Conservation (phyloP, 345 rosid genomes). For the Punica granatum region DNA sequence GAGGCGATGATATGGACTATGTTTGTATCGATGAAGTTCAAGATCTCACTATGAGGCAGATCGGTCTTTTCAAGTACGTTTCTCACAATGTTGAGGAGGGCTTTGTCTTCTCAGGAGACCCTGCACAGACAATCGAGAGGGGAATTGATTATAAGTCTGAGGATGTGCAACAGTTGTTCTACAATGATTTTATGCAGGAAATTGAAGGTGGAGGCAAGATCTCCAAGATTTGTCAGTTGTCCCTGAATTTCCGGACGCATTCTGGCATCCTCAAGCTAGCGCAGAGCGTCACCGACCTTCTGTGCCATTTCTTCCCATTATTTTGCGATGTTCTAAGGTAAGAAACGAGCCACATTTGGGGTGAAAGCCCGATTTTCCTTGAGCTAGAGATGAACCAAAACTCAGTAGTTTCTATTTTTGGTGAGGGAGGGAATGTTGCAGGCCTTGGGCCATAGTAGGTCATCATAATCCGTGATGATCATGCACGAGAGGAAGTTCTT, state of each 20-base stretch:
- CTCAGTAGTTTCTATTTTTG: conserved; percentile 33
- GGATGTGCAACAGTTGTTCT: conserved; percentile 39
- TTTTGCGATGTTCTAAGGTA: conserved; percentile 26
- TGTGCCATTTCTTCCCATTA: conserved; percentile 33
- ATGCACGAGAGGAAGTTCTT: background rate
- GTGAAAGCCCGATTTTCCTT: conserved; percentile 45
- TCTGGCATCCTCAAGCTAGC: conserved; percentile 40
- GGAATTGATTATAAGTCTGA: conserved; percentile 48
- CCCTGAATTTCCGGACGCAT: conserved; percentile 52
- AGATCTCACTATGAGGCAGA: conserved; percentile 53
- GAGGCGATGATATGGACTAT: conserved; percentile 32
- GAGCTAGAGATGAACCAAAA: conserved; percentile 23
- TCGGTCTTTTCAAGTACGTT: conserved; percentile 38
- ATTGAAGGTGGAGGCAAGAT: conserved; percentile 21
- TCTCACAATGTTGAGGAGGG: conserved; percentile 40
- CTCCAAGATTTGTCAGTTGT: conserved; percentile 29
- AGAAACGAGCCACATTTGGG: conserved; percentile 33
- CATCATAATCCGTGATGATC: conserved; percentile 13
- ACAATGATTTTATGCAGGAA: conserved; percentile 28
- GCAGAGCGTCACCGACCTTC: conserved; percentile 43
- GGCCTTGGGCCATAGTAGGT: conserved; percentile 13
- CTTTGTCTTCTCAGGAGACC: conserved; percentile 46
- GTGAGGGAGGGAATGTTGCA: conserved; percentile 10
- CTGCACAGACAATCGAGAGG: conserved; percentile 41
- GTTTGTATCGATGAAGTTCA: conserved; percentile 61